Percentiles rank a stretch among this genome's conserved stretches.
These are phyloP conservation scores for Penicillium sumatraense DNA, from an alignment of 2,329 filamentous ascomycete genomes.

Conservation along the genomic window DNA sequence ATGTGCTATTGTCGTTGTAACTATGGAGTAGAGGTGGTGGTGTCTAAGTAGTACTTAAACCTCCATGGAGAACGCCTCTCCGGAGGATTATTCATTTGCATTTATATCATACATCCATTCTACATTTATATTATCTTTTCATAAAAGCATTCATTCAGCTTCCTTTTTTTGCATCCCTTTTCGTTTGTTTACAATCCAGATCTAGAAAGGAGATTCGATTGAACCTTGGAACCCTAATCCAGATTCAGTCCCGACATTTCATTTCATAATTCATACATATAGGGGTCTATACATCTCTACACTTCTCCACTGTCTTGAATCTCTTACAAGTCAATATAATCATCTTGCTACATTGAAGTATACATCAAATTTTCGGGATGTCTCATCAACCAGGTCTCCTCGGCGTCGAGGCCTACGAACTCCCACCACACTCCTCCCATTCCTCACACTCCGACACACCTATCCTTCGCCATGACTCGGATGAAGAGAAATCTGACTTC, in stretches of 20 bases:
- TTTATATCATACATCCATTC: background rate
- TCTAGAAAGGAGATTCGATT: background rate
- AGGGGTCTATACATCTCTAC: background rate
- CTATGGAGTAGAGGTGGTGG: too few species aligned
- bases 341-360: background rate
- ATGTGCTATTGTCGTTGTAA: slow-evolving; percentile 1
- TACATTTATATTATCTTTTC: slow-evolving; percentile 7
- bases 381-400: slow-evolving; percentile 22
- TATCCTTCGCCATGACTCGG: slow-evolving; percentile 21
- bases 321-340: background rate
- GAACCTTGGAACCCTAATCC: background rate
- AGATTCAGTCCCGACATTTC: background rate
- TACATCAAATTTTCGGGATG: slow-evolving; percentile 5
- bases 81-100: background rate
- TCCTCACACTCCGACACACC: slow-evolving; percentile 26
- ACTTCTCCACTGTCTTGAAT: background rate
- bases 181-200: slow-evolving; percentile 1
- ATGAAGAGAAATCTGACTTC: slow-evolving; percentile 17
- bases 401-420: slow-evolving; percentile 16
- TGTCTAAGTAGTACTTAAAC: background rate
- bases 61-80: background rate
- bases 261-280: background rate
- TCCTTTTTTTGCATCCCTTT: slow-evolving; percentile 7
- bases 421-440: slow-evolving; percentile 26
- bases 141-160: too few species aligned